Base-by-base conservation (phyloP, 1,284 basidiomycete genomes). In the Tremellales sp. region DNA sequence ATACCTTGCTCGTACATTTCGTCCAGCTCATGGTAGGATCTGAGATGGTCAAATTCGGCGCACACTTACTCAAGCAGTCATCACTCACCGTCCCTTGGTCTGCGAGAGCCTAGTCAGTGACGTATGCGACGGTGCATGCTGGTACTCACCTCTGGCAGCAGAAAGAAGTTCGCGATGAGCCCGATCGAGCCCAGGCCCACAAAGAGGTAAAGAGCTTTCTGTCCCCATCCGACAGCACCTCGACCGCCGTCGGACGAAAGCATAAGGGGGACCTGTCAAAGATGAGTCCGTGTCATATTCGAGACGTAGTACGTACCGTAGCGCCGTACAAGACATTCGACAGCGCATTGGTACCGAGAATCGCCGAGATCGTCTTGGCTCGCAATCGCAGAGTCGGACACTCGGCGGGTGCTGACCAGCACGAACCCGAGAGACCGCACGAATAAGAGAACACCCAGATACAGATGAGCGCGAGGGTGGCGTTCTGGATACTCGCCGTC, bases 201-300 rank as follows among this genome's bases (percentile, higher is more conserved):
- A 47, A 58, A 64, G 52, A 62, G 35, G 44, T 40, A 45, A 6
- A 41, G n/a, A 1, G 46, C 48, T 19, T 55, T 51, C 3, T 49
- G 40, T 31, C 53, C 53, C 53, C 53, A 55, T 22, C 46, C 11
- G 31, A 27, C 0, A 48, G 42, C 12, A 48, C 25, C 4, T n/a
- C n/a, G n/a, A 43, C 25, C 24, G 5, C 12, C 40, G 13, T 8
- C 8, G 29, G 15, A 22, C n/a, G 50, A 44, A 8, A 58, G 43
- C 63, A 65, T 65, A 29, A 60, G 46, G 0, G 63, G 59, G 0
- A 61, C 58, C 27, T 26, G 23, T 19, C n/a, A 13, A 43, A 15
- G 5, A n/a, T n/a, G n/a, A 5, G 29, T 21, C 15, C n/a, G n/a
- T n/a, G n/a, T n/a, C 15, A 6, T 22, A 13, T n/a, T 13, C 24